phyloP scores from a whole-genome alignment of 164 flowering plant genomes.

The Kingdonia uniflora region DNA sequence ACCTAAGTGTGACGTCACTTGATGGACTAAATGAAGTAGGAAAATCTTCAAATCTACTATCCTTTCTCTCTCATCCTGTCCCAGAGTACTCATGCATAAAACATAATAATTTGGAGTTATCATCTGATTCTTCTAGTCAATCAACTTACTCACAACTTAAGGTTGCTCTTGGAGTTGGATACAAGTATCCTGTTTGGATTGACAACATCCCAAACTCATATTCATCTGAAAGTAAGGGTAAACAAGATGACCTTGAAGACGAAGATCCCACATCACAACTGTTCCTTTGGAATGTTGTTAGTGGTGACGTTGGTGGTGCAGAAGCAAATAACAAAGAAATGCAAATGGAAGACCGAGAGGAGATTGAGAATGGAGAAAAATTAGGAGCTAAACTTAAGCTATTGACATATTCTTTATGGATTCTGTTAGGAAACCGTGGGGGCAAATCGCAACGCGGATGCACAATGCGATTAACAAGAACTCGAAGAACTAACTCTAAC shows the following conservation, averaged over 20 bases:
- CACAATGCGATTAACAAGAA: too few relatives aligned
- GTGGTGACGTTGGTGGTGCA: slow-evolving; percentile 31
- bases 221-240: slow-evolving; percentile 35
- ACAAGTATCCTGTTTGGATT: slow-evolving; percentile 79
- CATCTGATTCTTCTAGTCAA: slow-evolving; percentile 23
- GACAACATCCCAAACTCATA: slow-evolving; percentile 11
- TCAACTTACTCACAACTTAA: slow-evolving; percentile 17
- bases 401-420: too few relatives aligned
- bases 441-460: too few relatives aligned
- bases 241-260: slow-evolving; percentile 68
- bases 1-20: slow-evolving; percentile 38
- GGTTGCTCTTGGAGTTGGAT: slow-evolving; percentile 30
- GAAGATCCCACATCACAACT: slow-evolving; percentile 39
- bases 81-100: slow-evolving; percentile 81
- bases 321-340: slow-evolving; percentile 45
- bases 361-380: slow-evolving; percentile 76
- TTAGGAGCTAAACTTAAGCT: slow-evolving; percentile 8
- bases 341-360: slow-evolving; percentile 83
- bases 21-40: slow-evolving; percentile 55
- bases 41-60: slow-evolving; percentile 36
- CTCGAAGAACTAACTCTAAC: too few relatives aligned
- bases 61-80: slow-evolving; percentile 77
- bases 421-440: too few relatives aligned
- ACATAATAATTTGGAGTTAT: slow-evolving; percentile 10
- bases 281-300: slow-evolving; percentile 33